Evolutionary conservation across 2,329 filamentous ascomycete genomes (phyloP).

Genomic region (Arthroderma sp.): DNA sequence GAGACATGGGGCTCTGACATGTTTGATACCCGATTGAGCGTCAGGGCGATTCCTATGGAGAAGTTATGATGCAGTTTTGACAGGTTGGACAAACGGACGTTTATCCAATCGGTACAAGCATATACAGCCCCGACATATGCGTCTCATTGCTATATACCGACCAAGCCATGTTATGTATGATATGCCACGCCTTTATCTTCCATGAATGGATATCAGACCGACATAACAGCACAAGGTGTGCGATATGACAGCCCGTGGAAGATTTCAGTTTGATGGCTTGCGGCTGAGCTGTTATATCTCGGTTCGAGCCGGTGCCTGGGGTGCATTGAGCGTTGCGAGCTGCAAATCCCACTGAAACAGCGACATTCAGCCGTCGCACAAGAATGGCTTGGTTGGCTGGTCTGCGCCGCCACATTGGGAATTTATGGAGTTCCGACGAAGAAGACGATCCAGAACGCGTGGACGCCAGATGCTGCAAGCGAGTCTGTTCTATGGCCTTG

Average conservation of each 20-base stretch:
- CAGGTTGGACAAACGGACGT: neutral
- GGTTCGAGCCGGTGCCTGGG: neutral
- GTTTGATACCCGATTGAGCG: neutral
- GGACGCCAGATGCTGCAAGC: neutral
- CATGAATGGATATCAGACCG: neutral
- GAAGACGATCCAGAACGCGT: neutral
- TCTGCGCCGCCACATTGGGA: neutral
- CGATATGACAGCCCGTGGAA: neutral
- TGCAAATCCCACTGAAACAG: neutral
- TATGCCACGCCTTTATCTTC: neutral
- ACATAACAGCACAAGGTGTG: neutral
- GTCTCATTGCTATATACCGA: too few relatives aligned
- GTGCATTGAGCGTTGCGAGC: neutral
- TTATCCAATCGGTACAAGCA: neutral
- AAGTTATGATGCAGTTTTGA: neutral
- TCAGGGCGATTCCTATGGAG: neutral
- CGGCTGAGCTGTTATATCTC: neutral
- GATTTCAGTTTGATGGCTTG: neutral
- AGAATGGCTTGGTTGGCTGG: neutral
- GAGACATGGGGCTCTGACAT: slow-evolving; percentile 2
- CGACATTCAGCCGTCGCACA: neutral
- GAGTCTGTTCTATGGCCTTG: neutral
- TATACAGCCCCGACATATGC: neutral
- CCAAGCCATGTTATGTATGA: neutral
- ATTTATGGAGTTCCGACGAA: neutral